Evolutionary conservation across 305 asterid species (phyloP), one percentile per base, ranked within the genome.

Genomic region (Petunia hybrid): DNA sequence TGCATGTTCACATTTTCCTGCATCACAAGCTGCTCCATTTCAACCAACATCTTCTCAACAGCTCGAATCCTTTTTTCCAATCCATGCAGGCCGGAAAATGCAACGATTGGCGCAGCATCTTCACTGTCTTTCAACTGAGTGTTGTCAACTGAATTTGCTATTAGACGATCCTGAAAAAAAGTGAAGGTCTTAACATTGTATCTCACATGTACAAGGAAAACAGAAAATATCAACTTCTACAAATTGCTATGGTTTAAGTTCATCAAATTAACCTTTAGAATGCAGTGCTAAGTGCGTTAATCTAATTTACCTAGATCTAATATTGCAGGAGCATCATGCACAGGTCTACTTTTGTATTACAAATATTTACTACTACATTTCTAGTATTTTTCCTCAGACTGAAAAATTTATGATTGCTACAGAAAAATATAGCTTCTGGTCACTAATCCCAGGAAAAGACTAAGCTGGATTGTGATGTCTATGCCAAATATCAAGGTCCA

Each of bases 1-100:
- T 89, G 93, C 46, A 89, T 87, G 77, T 84, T 87, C 13, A 74
- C 77, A 84, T 89, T 94, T 79, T 94, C 98, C 80, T 89, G 90
- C 81, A 84, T 74, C 89, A 86, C 83, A 80, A 84, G 87, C 78
- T 87, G 89, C 85, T 87, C 90, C 70, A 84, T 81, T 83, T 89
- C 92, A 8, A 81, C 81, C 75, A 91, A 90, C 43, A 89, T 87
- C 88, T 86, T 89, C 85, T 86, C 93, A 76, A 90, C 83, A 16
- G 86, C 89, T 85, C 81, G 90, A 79, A 93, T 89, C 85, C 95
- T 90, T 64, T 82, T 80, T 70, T 90, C 86, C 75, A 92, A 76
- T 85, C 88, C 92, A 55, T 77, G 88, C 87, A 96, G 84, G 65
- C 89, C 91, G 3, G 88, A 80, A 42, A 86, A 60, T 70, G 85